These are phyloP conservation scores for Dictyostelium citrinum DNA, from an alignment of 78 protist species.

Conservation along the genomic window DNA sequence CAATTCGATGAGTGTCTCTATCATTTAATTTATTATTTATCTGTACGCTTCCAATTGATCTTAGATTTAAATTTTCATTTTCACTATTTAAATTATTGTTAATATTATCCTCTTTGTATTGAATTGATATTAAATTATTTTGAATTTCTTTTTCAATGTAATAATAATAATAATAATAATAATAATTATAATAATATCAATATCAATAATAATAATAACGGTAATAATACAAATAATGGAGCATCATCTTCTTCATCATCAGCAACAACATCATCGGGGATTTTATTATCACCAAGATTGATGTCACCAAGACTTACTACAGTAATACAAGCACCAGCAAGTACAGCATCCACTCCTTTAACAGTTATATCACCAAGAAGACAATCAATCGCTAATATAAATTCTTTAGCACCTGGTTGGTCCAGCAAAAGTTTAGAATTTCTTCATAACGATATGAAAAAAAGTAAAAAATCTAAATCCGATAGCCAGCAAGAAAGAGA, in stretches of 20 bases:
- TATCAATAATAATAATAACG: not conserved
- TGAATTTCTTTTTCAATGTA: not conserved
- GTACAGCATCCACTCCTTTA: not conserved
- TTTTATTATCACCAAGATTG: not conserved
- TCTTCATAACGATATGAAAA: slow-evolving; percentile 20
- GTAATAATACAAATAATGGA: not conserved
- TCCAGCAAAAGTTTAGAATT: slow-evolving; percentile 18
- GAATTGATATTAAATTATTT: not conserved
- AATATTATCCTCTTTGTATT: not conserved
- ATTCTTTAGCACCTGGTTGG: slow-evolving; percentile 5
- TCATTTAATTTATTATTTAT: not conserved
- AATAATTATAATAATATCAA: not conserved
- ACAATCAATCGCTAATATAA: slow-evolving; percentile 20
- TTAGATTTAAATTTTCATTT: not conserved
- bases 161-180: not conserved
- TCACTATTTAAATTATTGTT: not conserved
- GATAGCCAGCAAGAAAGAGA: slow-evolving; percentile 21
- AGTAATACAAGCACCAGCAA: not conserved
- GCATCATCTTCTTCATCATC: not conserved
- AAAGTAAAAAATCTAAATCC: not conserved
- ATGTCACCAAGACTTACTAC: slow-evolving; percentile 7
- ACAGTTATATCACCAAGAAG: slow-evolving; percentile 7
- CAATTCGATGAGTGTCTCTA: not conserved
- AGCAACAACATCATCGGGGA: not conserved
- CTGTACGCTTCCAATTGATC: not conserved